Evolutionary conservation across 2,329 filamentous ascomycete species (phyloP).

Genomic region (Botrytis paeoniae): DNA sequence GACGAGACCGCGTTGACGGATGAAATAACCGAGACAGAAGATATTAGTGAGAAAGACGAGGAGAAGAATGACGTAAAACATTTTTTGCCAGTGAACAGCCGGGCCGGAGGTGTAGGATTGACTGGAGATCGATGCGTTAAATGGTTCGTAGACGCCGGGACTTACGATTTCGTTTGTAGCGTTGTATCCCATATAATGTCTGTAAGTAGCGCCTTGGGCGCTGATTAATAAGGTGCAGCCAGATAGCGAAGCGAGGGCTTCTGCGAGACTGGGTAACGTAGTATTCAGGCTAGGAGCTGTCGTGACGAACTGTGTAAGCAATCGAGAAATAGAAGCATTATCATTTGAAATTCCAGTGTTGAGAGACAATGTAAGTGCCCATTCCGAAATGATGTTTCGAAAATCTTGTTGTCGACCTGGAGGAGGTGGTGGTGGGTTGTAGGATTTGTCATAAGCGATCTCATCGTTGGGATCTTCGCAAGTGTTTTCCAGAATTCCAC

Average conservation of each 20-base stretch:
- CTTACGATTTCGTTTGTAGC: constrained; percentile 38
- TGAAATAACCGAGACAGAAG: constrained; percentile 60
- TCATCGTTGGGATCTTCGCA: constrained; percentile 57
- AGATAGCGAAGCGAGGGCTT: constrained; percentile 68
- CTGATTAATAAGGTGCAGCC: constrained; percentile 64
- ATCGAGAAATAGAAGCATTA: constrained; percentile 57
- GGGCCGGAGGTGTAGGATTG: constrained; percentile 71
- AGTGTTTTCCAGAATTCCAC: constrained; percentile 56
- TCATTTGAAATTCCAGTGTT: constrained; percentile 53
- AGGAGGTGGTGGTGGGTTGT: constrained; percentile 37
- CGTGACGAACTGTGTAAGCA: constrained; percentile 55
- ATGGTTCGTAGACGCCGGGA: constrained; percentile 51
- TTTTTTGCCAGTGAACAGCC: constrained; percentile 55
- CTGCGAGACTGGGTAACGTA: constrained; percentile 63
- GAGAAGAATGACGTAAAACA: constrained; percentile 65
- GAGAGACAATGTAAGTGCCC: constrained; percentile 54
- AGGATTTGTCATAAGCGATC: constrained; percentile 53
- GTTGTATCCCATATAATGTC: constrained; percentile 52
- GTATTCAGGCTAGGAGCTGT: constrained; percentile 30
- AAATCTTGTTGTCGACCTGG: constrained; percentile 47
- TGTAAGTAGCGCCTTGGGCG: constrained; percentile 57
- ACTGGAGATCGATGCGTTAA: constrained; percentile 61
- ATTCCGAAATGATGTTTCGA: constrained; percentile 53
- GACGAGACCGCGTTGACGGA: constrained; percentile 56
- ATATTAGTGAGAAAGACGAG: constrained; percentile 66